These are phyloP conservation scores for Chalciporus sphaerocephalus DNA, from an alignment of 768 basidiomycete species.

Conservation along the genomic window DNA sequence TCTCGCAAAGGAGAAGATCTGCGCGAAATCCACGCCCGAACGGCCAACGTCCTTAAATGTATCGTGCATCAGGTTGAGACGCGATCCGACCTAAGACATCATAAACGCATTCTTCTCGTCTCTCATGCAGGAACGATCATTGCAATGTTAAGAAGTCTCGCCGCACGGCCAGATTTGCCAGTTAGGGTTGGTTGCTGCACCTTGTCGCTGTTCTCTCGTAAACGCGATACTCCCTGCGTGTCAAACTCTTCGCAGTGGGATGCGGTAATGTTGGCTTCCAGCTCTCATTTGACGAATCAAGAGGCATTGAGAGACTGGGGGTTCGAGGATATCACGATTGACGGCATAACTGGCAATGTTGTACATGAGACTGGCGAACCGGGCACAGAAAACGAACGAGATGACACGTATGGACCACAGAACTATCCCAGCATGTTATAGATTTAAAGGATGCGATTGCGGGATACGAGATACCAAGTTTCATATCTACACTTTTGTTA, in stretches of 20 bases:
- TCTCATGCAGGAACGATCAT: conserved; percentile 76
- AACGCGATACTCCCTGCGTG: conserved; percentile 21
- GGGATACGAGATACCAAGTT: neutral
- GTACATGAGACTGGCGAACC: conserved; percentile 65
- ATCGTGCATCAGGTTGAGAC: conserved; percentile 52
- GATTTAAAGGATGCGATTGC: neutral
- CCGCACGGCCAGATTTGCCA: conserved; percentile 48
- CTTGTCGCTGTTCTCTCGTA: conserved; percentile 51
- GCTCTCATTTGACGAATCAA: conserved; percentile 49
- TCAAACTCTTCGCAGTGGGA: conserved; percentile 44
- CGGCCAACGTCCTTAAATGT: conserved; percentile 44
- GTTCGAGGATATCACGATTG: conserved; percentile 63
- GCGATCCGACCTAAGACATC: conserved; percentile 36
- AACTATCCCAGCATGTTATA: conserved; percentile 21
- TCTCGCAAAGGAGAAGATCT: conserved; percentile 72
- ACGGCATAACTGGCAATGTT: conserved; percentile 52
- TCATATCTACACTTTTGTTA: conserved; percentile 1
- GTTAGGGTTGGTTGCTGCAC: conserved; percentile 75
- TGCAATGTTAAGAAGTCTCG: conserved; percentile 55
- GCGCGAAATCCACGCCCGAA: conserved; percentile 56
- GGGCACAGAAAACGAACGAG: conserved; percentile 58
- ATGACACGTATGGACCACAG: conserved; percentile 56
- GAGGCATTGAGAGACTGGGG: conserved; percentile 74
- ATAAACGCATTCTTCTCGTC: conserved; percentile 55
- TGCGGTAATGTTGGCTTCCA: conserved; percentile 47